These are phyloP conservation scores for Kazachstania africana DNA, from an alignment of 805 yeast genomes.

Conservation along the genomic window DNA sequence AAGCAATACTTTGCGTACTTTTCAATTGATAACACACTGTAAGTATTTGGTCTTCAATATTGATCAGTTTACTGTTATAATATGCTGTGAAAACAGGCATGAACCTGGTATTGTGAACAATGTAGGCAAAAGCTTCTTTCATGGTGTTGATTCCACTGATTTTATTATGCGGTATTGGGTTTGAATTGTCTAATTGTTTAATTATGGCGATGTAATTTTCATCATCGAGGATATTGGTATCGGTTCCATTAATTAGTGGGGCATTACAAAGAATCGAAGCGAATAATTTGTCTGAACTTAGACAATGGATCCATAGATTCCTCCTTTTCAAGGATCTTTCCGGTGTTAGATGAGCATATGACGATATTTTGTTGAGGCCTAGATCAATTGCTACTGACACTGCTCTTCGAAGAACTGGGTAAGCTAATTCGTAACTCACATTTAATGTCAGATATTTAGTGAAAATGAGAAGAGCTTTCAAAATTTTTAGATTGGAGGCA, in stretches of 20 bases:
- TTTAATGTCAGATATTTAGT: constrained; percentile 27
- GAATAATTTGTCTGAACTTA: constrained; percentile 12
- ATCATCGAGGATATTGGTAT: constrained; percentile 16
- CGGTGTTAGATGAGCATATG: constrained; percentile 27
- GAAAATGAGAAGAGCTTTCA: constrained; percentile 42
- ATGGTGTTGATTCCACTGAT: constrained; percentile 4
- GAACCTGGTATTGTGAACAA: constrained; percentile 10
- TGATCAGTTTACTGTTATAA: constrained; percentile 9
- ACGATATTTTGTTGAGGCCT: constrained; percentile 40
- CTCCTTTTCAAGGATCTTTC: constrained; percentile 31
- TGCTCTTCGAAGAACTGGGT: constrained; percentile 33
- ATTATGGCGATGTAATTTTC: constrained; percentile 9
- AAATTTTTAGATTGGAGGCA: constrained; percentile 39
- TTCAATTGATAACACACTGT: constrained; percentile 13
- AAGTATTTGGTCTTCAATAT: constrained; percentile 10
- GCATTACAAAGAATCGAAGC: constrained; percentile 14
- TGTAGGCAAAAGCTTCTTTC: constrained; percentile 9
- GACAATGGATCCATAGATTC: constrained; percentile 39
- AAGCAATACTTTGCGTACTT: constrained; percentile 10
- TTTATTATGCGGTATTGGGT: neutral
- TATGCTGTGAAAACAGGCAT: constrained; percentile 15
- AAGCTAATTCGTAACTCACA: constrained; percentile 32
- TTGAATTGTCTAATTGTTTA: constrained; percentile 1
- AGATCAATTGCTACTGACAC: constrained; percentile 43
- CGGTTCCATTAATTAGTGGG: constrained; percentile 13